Percentiles rank a stretch among this genome's conserved stretches.
Evolutionary conservation across 202 grass and related monocot genomes (phyloP).

Genomic region (Dendrocalamus latiflorus): DNA sequence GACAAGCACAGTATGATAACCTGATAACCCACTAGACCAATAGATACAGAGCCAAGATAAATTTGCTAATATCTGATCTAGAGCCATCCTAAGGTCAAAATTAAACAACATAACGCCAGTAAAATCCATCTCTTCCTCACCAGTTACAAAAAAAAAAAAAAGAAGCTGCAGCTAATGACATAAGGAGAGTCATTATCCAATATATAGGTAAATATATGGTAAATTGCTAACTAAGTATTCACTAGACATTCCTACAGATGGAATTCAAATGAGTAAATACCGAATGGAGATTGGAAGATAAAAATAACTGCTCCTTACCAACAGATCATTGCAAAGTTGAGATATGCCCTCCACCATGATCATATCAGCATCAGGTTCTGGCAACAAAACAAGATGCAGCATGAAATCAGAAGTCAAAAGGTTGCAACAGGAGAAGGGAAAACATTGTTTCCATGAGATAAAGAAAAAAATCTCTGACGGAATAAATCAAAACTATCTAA

Average conservation of each 20-base stretch:
- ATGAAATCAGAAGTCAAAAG: not conserved
- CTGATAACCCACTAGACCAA: not conserved
- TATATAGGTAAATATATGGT: not conserved
- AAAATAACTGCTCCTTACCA: slow-evolving; percentile 40
- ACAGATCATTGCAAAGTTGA: slow-evolving; percentile 90
- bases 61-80: not conserved
- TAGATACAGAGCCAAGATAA: slow-evolving; percentile 16
- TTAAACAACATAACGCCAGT: not conserved
- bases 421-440: not conserved
- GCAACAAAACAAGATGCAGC: slow-evolving; percentile 14
- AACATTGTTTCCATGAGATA: not conserved
- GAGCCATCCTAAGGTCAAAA: not conserved
- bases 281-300: not conserved
- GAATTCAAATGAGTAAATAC: not conserved
- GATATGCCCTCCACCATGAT: slow-evolving; percentile 90
- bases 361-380: slow-evolving; percentile 93
- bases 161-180: not conserved
- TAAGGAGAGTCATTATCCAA: not conserved
- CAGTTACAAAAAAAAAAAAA: not conserved
- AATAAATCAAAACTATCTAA: not conserved
- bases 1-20: not conserved
- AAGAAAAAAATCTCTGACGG: not conserved
- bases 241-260: not conserved
- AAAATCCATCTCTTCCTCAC: not conserved
- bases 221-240: slow-evolving; percentile 1